phyloP scores from a whole-genome alignment of 306 rosid genomes.

The Amphicarpaea edgeworthii region DNA sequence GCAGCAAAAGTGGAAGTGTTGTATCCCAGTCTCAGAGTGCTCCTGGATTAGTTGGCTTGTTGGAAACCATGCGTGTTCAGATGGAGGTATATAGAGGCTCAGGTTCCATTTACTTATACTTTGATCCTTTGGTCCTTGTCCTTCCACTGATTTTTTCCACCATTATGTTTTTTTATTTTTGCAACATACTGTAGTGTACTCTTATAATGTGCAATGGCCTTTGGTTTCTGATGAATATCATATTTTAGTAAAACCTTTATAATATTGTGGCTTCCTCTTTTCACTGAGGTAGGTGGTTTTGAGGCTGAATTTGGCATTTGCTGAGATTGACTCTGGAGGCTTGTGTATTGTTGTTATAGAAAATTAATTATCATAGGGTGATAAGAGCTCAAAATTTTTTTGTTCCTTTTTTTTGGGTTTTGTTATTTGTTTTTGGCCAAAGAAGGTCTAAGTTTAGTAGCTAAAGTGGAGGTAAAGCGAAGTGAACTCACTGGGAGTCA shows the following conservation, averaged over 20 bases:
- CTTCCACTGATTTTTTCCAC: slow-evolving; percentile 28
- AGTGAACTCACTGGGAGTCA: background rate
- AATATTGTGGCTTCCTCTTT: slow-evolving; percentile 6
- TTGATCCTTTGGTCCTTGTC: slow-evolving; percentile 12
- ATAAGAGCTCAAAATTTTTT: background rate
- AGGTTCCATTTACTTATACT: slow-evolving; percentile 34
- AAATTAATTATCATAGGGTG: slow-evolving; percentile 10
- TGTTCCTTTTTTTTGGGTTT: background rate
- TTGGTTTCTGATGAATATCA: slow-evolving; percentile 22
- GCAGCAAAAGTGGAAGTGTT: slow-evolving; percentile 86
- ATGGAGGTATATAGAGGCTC: slow-evolving; percentile 76
- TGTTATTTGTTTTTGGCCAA: background rate
- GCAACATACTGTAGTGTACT: background rate
- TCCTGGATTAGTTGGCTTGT: slow-evolving; percentile 88
- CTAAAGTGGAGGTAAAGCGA: slow-evolving; percentile 32
- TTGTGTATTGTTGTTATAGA: background rate
- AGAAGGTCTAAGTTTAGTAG: slow-evolving; percentile 16
- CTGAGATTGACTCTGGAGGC: slow-evolving; percentile 16
- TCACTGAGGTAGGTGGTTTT: background rate
- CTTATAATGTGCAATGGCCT: slow-evolving; percentile 8
- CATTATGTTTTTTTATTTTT: slow-evolving; percentile 11
- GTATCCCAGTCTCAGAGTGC: slow-evolving; percentile 77
- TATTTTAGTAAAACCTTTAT: background rate
- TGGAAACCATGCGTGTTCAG: slow-evolving; percentile 97
- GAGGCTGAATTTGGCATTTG: slow-evolving; percentile 38